phyloP scores from a whole-genome alignment of 2,329 filamentous ascomycete species.

The Metarhizium sp. region DNA sequence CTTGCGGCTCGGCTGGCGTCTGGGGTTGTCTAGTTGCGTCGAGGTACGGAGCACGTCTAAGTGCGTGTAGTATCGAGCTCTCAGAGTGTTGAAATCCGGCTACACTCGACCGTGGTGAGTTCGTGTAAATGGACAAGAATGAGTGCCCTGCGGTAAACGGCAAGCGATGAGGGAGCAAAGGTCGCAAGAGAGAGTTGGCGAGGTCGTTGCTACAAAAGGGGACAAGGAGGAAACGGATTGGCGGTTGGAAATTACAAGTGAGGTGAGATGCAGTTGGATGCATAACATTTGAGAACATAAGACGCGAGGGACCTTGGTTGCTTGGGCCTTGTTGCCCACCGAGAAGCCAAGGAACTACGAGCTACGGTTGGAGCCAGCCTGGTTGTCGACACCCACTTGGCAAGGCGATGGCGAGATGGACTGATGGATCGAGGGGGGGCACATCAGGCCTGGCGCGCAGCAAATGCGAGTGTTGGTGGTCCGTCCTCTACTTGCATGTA shows the following conservation, averaged over 20 bases:
- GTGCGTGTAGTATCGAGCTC: too few species aligned
- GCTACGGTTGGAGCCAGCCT: neutral
- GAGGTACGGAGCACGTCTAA: too few species aligned
- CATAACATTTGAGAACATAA: neutral
- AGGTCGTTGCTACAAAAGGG: neutral
- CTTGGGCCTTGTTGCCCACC: neutral
- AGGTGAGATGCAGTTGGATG: conserved; percentile 1
- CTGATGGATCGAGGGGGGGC: neutral
- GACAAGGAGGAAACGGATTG: neutral
- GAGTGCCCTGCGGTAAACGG: neutral
- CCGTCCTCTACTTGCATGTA: too few species aligned
- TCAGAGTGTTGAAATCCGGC: neutral
- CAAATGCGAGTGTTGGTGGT: too few species aligned
- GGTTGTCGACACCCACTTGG: neutral
- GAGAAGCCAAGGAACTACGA: neutral
- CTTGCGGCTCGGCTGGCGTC: neutral
- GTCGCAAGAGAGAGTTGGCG: conserved; percentile 5
- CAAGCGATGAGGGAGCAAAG: conserved; percentile 9
- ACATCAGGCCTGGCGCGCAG: neutral
- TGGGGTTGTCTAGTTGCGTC: neutral
- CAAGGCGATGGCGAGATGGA: neutral
- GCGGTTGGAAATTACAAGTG: conserved; percentile 1
- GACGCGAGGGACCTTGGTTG: neutral
- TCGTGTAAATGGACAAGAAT: neutral
- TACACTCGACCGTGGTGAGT: neutral